A percentile compares a stretch with the other conserved stretches of the same genome.
Evolutionary conservation across 805 yeast genomes (phyloP).

Genomic region (Wickerhamomyces queroliae): DNA sequence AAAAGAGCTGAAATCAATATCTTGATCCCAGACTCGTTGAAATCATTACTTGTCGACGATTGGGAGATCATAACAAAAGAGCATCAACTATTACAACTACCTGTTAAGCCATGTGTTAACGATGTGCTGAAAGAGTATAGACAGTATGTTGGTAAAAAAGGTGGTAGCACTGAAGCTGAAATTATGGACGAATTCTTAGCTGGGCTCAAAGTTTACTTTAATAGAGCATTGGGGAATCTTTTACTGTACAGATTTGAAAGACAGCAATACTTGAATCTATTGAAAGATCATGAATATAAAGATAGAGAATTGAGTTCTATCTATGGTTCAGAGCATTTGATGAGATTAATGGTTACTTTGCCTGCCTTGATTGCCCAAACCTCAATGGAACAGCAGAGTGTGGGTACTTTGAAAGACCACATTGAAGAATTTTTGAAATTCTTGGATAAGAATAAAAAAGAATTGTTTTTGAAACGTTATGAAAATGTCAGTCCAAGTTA

Average conservation of each 20-base stretch:
- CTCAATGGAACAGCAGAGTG: slow-evolving; percentile 72
- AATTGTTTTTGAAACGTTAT: slow-evolving; percentile 34
- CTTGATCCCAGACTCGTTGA: slow-evolving; percentile 59
- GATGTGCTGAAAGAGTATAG: slow-evolving; percentile 51
- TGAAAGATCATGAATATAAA: slow-evolving; percentile 29
- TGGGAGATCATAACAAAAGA: slow-evolving; percentile 91
- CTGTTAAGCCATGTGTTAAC: slow-evolving; percentile 48
- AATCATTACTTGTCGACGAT: slow-evolving; percentile 75
- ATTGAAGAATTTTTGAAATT: slow-evolving; percentile 49
- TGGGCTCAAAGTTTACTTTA: slow-evolving; percentile 72
- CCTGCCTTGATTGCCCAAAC: slow-evolving; percentile 83
- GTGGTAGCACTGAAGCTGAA: slow-evolving; percentile 28
- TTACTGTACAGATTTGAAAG: slow-evolving; percentile 74
- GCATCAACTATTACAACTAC: slow-evolving; percentile 61
- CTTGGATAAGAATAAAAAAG: slow-evolving; percentile 37
- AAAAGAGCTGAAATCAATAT: slow-evolving; percentile 39
- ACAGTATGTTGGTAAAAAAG: slow-evolving; percentile 20
- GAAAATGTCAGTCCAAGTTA: slow-evolving; percentile 47
- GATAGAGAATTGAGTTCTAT: slow-evolving; percentile 35
- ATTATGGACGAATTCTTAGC: slow-evolving; percentile 60
- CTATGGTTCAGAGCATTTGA: slow-evolving; percentile 79
- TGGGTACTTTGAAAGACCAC: slow-evolving; percentile 47
- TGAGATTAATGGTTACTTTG: slow-evolving; percentile 68
- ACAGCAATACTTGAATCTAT: slow-evolving; percentile 56
- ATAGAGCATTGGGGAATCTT: slow-evolving; percentile 61